These are phyloP conservation scores for Pholiota adiposa DNA, from an alignment of 1,284 basidiomycete species.

Conservation along the genomic window DNA sequence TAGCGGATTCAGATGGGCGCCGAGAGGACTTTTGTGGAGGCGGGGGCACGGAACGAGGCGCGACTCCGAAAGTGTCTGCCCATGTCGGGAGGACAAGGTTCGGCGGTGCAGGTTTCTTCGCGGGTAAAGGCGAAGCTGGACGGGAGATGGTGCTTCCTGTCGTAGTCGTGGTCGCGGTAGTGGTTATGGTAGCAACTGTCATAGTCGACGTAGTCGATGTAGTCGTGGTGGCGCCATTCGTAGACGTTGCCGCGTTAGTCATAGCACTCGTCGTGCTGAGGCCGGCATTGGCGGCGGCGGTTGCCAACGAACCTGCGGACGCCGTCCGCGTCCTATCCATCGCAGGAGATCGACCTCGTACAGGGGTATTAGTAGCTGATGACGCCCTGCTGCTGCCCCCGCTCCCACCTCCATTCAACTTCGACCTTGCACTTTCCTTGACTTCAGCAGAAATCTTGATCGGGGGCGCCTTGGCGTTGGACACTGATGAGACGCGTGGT, in stretches of 20 bases:
- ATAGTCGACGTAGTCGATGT: not conserved
- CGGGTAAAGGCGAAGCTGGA: slow-evolving; percentile 28
- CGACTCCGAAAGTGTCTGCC: slow-evolving; percentile 81
- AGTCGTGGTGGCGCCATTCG: not conserved
- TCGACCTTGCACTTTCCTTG: not conserved
- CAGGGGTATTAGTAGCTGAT: not conserved
- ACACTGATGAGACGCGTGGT: not conserved
- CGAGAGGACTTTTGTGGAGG: not conserved
- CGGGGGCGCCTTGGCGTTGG: not conserved
- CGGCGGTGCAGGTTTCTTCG: slow-evolving; percentile 43
- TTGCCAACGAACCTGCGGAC: not conserved
- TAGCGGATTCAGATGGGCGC: not conserved
- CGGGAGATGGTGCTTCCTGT: not conserved
- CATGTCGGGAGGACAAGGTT: slow-evolving; percentile 93
- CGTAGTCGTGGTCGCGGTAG: slow-evolving; percentile 1
- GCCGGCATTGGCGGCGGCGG: not conserved
- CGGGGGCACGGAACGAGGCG: slow-evolving; percentile 76
- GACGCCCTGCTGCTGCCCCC: not conserved
- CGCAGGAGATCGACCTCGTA: not conserved
- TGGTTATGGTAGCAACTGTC: slow-evolving; percentile 2
- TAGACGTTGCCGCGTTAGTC: no score
- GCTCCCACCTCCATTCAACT: not conserved
- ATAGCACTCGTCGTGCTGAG: not conserved
- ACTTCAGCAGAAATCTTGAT: not conserved
- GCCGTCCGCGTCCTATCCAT: not conserved